Evolutionary conservation across 441 rosid species (phyloP).

Genomic region (Populus hybrid): DNA sequence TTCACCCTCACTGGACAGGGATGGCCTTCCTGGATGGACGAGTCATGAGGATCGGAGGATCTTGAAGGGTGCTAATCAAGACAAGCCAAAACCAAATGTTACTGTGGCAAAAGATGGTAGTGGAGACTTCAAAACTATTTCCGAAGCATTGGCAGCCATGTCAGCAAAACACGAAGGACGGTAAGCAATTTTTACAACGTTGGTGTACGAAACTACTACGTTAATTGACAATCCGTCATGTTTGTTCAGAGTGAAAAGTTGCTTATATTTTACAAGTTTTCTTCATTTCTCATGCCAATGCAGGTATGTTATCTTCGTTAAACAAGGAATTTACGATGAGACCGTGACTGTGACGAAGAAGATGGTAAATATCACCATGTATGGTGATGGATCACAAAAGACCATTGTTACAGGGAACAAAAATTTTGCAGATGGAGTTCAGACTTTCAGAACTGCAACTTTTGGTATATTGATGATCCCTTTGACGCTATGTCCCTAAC

Average conservation of each 20-base stretch:
- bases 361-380: conserved; percentile 56
- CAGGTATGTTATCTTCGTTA: conserved; percentile 66
- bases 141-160: conserved; percentile 56
- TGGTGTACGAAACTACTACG: background rate
- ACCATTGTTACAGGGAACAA: conserved; percentile 52
- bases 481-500: background rate
- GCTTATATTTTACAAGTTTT: background rate
- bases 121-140: conserved; percentile 60
- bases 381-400: conserved; percentile 87
- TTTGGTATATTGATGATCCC: conserved; percentile 38
- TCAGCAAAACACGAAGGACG: conserved; percentile 50
- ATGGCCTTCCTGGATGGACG: conserved; percentile 57
- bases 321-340: conserved; percentile 65
- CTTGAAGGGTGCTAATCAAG: conserved; percentile 31
- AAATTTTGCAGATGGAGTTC: conserved; percentile 48
- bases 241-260: background rate
- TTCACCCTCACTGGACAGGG: conserved; percentile 12
- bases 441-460: conserved; percentile 56
- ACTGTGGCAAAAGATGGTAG: conserved; percentile 76
- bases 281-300: background rate
- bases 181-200: conserved; percentile 17
- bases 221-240: background rate
- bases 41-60: conserved; percentile 50
- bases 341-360: conserved; percentile 44
- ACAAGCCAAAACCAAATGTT: conserved; percentile 42